Evolutionary conservation across 805 yeast genomes (phyloP).

Genomic region (Yarrowia deformans): DNA sequence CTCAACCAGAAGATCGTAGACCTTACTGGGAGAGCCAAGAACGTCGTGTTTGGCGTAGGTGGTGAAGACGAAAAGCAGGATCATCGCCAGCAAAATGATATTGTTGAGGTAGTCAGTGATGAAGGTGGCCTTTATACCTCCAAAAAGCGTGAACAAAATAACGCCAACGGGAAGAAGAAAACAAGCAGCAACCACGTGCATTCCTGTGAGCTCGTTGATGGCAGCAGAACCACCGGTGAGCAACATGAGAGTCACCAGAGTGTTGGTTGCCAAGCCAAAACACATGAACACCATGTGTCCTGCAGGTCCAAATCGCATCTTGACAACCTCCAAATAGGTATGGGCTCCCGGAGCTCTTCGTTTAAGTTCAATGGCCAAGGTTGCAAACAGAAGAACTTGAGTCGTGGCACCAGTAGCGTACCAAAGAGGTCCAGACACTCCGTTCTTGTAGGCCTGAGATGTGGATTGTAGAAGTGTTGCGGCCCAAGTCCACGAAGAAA

Average conservation of each 20-base stretch:
- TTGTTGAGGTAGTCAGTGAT: slow-evolving; percentile 83
- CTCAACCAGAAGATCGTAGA: slow-evolving; percentile 74
- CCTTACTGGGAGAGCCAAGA: slow-evolving; percentile 82
- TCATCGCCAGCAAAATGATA: slow-evolving; percentile 75
- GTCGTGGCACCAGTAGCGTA: slow-evolving; percentile 93
- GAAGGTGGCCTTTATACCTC: slow-evolving; percentile 85
- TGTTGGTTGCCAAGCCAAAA: slow-evolving; percentile 86
- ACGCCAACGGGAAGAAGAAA: slow-evolving; percentile 84
- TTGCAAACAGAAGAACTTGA: slow-evolving; percentile 85
- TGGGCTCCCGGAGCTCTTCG: slow-evolving; percentile 91
- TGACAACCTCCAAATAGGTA: slow-evolving; percentile 85
- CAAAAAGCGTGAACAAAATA: slow-evolving; percentile 73
- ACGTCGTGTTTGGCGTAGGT: slow-evolving; percentile 70
- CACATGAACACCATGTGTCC: slow-evolving; percentile 69
- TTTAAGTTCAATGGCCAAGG: slow-evolving; percentile 86
- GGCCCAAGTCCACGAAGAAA: slow-evolving; percentile 93
- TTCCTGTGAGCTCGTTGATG: slow-evolving; percentile 79
- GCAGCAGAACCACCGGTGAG: slow-evolving; percentile 91
- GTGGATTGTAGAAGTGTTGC: slow-evolving; percentile 78
- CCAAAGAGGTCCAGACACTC: slow-evolving; percentile 80
- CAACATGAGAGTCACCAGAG: slow-evolving; percentile 90
- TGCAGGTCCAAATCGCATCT: slow-evolving; percentile 74
- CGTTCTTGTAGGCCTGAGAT: slow-evolving; percentile 77
- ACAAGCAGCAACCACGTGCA: slow-evolving; percentile 80
- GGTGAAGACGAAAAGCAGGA: slow-evolving; percentile 80